Conservation (phyloP, 805 yeast species). For the Candida orba region DNA sequence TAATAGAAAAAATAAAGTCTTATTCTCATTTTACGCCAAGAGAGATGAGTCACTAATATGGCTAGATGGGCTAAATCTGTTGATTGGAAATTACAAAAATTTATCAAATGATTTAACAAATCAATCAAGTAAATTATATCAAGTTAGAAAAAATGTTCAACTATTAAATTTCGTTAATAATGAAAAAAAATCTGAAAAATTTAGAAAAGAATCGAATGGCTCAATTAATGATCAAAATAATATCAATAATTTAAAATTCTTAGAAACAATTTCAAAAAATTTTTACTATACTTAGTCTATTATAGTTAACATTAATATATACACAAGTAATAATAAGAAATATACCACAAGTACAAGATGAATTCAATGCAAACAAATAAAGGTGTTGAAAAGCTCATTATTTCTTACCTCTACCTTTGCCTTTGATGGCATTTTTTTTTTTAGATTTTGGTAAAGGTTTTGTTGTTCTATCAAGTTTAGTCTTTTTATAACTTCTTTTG, state of each 20-base stretch:
- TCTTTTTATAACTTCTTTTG: constrained; percentile 66
- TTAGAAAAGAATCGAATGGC: background rate
- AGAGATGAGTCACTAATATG: constrained; percentile 62
- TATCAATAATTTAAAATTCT: constrained; percentile 5
- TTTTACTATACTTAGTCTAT: constrained; percentile 17
- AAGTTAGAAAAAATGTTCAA: constrained; percentile 43
- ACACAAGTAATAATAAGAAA: background rate
- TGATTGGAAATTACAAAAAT: constrained; percentile 30
- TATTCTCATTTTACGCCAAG: constrained; percentile 63
- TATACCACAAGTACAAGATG: background rate
- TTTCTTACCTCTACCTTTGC: no score
- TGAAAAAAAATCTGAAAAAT: no score
- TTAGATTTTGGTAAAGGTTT: constrained; percentile 1
- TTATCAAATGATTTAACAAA: constrained; percentile 37
- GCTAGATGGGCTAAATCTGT: constrained; percentile 68
- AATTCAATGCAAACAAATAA: no score
- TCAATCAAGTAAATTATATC: constrained; percentile 38
- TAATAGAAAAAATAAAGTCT: constrained; percentile 33
- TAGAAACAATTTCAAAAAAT: constrained; percentile 14
- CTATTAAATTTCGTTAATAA: constrained; percentile 29
- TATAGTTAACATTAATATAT: background rate
- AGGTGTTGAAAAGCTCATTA: no score
- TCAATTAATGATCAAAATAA: background rate
- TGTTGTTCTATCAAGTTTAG: constrained; percentile 56
- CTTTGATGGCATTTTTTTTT: constrained; percentile 7